Conservation (phyloP, 306 rosid species). For the Medicago arabica region DNA sequence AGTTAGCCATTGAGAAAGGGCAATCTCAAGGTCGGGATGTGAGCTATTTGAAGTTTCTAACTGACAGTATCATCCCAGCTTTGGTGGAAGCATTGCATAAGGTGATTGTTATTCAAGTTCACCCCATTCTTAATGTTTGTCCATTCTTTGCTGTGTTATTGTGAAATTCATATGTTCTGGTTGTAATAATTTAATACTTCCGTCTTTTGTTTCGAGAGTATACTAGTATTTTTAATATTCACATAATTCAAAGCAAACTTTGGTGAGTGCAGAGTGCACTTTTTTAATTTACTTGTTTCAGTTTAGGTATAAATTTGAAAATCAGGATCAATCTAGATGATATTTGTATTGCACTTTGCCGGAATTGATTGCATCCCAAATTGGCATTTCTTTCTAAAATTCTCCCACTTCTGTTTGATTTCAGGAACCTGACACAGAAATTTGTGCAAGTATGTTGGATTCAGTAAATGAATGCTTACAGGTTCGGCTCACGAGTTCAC, state of each 20-base stretch:
- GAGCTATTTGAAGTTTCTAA: conserved; percentile 80
- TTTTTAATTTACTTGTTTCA: conserved; percentile 20
- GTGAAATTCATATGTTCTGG: background rate
- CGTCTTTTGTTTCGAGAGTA: conserved; percentile 7
- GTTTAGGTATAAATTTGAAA: conserved; percentile 3
- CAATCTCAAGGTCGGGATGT: conserved; percentile 90
- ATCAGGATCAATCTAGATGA: conserved; percentile 8
- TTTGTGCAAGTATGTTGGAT: conserved; percentile 92
- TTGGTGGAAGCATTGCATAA: conserved; percentile 97
- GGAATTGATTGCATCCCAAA: conserved; percentile 8
- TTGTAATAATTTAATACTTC: background rate
- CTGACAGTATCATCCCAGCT: conserved; percentile 88
- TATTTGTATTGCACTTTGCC: conserved; percentile 13
- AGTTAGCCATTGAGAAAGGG: conserved; percentile 95
- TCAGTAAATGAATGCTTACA: conserved; percentile 92
- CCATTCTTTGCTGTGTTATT: background rate
- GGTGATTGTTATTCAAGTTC: conserved; percentile 49
- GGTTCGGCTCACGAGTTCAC: conserved; percentile 53
- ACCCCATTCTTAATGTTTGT: conserved; percentile 1
- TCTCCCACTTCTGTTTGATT: conserved; percentile 39
- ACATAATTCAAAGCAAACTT: conserved; percentile 19
- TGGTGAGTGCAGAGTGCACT: conserved; percentile 11
- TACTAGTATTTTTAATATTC: conserved; percentile 12
- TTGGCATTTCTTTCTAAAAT: conserved; percentile 32
- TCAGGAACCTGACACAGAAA: conserved; percentile 99